Evolutionary conservation across 495 filamentous ascomycete species (phyloP), one percentile per base, ranked within the genome.

Genomic region (Aspergillus incahuasiensis): DNA sequence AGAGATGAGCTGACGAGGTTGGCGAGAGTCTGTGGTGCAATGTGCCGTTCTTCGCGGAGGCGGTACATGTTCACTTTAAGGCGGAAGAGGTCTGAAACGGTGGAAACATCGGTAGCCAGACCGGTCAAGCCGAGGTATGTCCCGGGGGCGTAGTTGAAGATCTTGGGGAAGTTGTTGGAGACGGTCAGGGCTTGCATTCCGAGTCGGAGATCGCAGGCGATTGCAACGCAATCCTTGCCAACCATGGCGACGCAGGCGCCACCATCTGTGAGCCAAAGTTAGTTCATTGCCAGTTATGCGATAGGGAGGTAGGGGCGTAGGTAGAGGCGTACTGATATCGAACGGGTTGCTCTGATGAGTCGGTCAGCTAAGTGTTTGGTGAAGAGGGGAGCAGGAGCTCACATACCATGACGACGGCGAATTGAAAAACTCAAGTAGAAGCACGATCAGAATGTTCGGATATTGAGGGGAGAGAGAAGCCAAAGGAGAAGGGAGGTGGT

Each of bases 1-100:
- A 98, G 79, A 55, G 80, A 84, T 57, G 82, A 87, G 67, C 85
- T 90, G 64, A 98, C 92, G 49, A 98, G 84, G 78, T 97, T 96
- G 68, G 94, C 92, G 75, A 97, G 86, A 44, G 94, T 98, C 74
- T 88, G 80, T 18, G 94, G 94, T 39, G 89, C 86, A 77, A 97
- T 97, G 74, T 89, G 80, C 61, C 94, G 91, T 78, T 97, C 94
- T 77, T 98, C 94, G 64, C 94, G 90, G 63, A 98, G 84, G 38
- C 94, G 90, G 84, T 98, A 98, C 90, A 98, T 92, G 81, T 98
- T 98, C 64, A 96, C 91, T 79, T 98, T 98, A 82, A 94, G 97
- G 65, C 94, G 91, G 82, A 98, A 94, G 60, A 97, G 89, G 75
- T 98, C 94, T 56, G 86, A 87, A 59, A 98, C 94, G 57, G 95